Base-by-base conservation (phyloP, 2,329 filamentous ascomycete species). In the Plectosphaerella sp. region DNA sequence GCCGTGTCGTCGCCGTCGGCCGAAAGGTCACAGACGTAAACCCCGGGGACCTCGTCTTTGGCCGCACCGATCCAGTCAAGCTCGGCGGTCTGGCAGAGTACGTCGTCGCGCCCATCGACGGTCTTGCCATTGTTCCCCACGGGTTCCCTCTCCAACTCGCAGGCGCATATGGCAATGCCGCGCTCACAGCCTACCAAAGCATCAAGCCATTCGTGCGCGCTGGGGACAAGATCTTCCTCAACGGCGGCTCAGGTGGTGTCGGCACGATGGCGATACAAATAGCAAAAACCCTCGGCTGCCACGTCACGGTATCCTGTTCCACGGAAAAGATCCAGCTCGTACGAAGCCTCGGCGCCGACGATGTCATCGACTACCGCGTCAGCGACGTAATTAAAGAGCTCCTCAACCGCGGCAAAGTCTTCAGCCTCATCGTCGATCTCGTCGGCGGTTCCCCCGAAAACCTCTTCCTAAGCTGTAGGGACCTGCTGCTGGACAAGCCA, bases 221-320 rank as follows among this genome's bases (percentile, higher is more conserved):
- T 3, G 81, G 80, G 15, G 74, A 79, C 49, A 78, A 74, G 58
- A 72, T 88, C 9, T 83, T 88, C 53, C 77, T 88, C 62, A 87
- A 87, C 53, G 84, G 83, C 5, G 83, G 83, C 0, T 82, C 78
- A 0, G 85, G 86, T 2, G 86, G 85, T 1, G 77, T 75, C 1
- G 86, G 86, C 1, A 73, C 77, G 0, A 85, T 76, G 53, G 78
- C 73, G 0, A 81, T 88, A 43, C 86, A 88, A 61, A 76, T 88
- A 18, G 84, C 82, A 8, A 88, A 88, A 60, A 67, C 72, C 0
- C 58, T 83, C 6, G 84, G 83, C 0, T 84, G 80, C 51, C 72
- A 79, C 51, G 84, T 88, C 15, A 83, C 80, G 0, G 74, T 75
- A 0, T 76, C 78, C 1, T 88, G 84, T 61, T 87, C 84, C n/a